Conservation (phyloP, 768 basidiomycete species). For the Gymnopilus junonius region DNA sequence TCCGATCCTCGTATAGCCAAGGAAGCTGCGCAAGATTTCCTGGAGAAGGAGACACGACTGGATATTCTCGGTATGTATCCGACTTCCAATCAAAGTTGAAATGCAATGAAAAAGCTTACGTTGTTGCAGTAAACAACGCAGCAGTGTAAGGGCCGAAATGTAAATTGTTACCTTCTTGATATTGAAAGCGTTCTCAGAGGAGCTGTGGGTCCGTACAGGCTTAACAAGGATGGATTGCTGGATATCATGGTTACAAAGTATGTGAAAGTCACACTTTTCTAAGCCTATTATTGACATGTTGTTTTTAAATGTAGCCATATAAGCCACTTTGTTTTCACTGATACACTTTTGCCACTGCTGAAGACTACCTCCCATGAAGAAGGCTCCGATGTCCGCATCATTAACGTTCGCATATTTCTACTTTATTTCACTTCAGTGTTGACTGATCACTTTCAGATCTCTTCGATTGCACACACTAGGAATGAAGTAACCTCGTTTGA, state of each 20-base stretch:
- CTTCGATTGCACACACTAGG: neutral
- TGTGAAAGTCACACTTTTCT: neutral
- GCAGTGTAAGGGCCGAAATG: constrained; percentile 15
- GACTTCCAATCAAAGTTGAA: neutral
- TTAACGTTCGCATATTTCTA: constrained; percentile 19
- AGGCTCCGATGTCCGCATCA: constrained; percentile 24
- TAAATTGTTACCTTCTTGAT: neutral
- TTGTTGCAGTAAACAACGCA: constrained; percentile 26
- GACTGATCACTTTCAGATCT: neutral
- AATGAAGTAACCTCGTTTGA: neutral
- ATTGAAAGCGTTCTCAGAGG: neutral
- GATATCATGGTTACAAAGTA: constrained; percentile 22
- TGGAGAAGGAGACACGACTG: constrained; percentile 43
- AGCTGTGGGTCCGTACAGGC: constrained; percentile 13
- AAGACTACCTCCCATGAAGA: constrained; percentile 19
- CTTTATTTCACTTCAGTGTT: neutral
- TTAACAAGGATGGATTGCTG: constrained; percentile 17
- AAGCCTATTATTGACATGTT: neutral
- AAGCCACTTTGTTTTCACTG: constrained; percentile 26
- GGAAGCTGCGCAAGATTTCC: constrained; percentile 38
- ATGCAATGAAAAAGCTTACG: neutral
- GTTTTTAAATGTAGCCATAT: constrained; percentile 32
- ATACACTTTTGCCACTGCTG: constrained; percentile 24
- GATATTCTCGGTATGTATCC: constrained; percentile 43
- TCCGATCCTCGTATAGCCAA: constrained; percentile 38